Base-by-base conservation (phyloP, 352 stramenopile genomes). In the Albugo laibachii region DNA sequence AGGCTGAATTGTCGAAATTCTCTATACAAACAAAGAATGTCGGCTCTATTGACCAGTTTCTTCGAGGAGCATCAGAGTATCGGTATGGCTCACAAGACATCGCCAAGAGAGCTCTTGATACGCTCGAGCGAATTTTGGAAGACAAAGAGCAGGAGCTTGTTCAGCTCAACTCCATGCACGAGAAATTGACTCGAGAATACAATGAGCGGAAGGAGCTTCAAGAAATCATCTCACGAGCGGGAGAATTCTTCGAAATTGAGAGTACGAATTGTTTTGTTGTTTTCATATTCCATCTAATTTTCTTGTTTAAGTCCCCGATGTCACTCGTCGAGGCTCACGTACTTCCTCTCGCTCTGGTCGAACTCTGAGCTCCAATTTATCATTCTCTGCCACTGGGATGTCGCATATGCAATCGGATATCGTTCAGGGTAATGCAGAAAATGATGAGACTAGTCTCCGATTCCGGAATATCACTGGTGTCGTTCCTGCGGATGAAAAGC, bases 141-240 rank as follows among this genome's bases (percentile, higher is more conserved):
- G 74, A 93, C 52, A 95, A 98, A 62, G 93, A 98, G 65, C 73
- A 84, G 53, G 87, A 97, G 54, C 69, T 98, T 37, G 58, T 94
- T 31, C 91, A 98, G 59, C 73, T 98, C n/a, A 98, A 98, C 69
- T 83, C 66, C 15, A 98, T 97, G 76, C 94, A 93, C 58, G 89
- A 97, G 58, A 97, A 97, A 62, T 77, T 99, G 37, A 98, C 92
- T 37, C 78, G 68, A 18, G 93, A 98, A 60, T 98, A 98, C 81
- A 98, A 98, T 58, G 87, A 98, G 54, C 69, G 75, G 63, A 92
- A 87, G 54, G 79, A 87, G 46, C 59, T 86, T 19, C 76, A 89
- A 48, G 76, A 89, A 56, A 84, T 89, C 51, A 77, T 89, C 37
- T 63, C 68, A 19, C 57, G 75, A 18, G 70, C 72, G 1, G 75